phyloP scores from a whole-genome alignment of 1,284 basidiomycete genomes.

The Naganishia albida region DNA sequence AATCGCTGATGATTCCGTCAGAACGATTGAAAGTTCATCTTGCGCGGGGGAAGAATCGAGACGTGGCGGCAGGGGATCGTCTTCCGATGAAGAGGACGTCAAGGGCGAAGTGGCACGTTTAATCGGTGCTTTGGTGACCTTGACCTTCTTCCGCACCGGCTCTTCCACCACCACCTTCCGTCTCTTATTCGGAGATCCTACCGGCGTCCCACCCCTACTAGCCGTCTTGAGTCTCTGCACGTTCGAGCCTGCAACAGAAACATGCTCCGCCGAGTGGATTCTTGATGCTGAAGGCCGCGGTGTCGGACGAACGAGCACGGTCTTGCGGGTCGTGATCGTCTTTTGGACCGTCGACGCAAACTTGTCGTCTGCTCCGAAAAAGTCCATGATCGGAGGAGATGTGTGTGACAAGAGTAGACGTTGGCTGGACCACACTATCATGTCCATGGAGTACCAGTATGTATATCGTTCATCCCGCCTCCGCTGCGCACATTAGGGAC shows the following conservation, averaged over 20 bases:
- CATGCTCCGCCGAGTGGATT: background rate
- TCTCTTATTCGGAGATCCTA: slow-evolving; percentile 8
- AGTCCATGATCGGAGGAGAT: slow-evolving; percentile 11
- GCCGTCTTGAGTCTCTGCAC: background rate
- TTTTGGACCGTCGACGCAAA: slow-evolving; percentile 8
- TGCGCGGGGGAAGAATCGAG: background rate
- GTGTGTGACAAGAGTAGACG: no score
- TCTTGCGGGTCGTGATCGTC: slow-evolving; percentile 23
- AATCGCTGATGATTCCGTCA: slow-evolving; percentile 7
- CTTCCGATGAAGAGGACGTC: slow-evolving; percentile 12
- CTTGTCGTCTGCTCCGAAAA: slow-evolving; percentile 16
- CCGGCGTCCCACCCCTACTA: slow-evolving; percentile 9
- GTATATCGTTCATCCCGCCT: no score
- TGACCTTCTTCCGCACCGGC: background rate
- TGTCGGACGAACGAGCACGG: slow-evolving; percentile 9
- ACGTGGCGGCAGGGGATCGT: background rate
- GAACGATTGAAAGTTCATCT: background rate
- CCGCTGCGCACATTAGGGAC: no score
- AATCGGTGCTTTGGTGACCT: background rate
- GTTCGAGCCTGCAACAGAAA: background rate
- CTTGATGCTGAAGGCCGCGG: background rate
- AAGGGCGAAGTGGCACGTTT: slow-evolving; percentile 2
- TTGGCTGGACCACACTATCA: no score
- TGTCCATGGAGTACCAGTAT: no score
- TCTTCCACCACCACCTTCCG: slow-evolving; percentile 7